These are phyloP conservation scores for Pyrenochaeta sp. DNA, from an alignment of 2,329 filamentous ascomycete species.

Conservation along the genomic window DNA sequence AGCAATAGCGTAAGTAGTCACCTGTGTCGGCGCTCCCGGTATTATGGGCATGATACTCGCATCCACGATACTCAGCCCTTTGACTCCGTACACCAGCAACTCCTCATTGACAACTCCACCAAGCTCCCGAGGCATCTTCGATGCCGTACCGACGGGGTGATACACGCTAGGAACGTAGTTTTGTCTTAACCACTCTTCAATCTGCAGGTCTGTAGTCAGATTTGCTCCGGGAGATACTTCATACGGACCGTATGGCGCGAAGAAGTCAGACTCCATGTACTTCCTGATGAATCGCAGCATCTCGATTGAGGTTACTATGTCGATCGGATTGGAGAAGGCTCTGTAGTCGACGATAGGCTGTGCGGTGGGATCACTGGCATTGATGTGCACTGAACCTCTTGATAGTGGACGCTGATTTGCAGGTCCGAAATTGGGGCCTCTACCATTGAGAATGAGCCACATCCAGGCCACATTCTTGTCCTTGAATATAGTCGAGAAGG, in stretches of 20 bases:
- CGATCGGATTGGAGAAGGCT: slow-evolving; percentile 33
- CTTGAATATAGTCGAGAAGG: not conserved
- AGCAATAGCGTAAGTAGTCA: slow-evolving; percentile 31
- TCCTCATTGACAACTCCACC: slow-evolving; percentile 39
- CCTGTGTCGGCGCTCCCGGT: slow-evolving; percentile 5
- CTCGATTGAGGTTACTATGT: slow-evolving; percentile 30
- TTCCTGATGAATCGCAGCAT: slow-evolving; percentile 27
- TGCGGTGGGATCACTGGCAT: slow-evolving; percentile 28
- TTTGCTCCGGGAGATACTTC: slow-evolving; percentile 5
- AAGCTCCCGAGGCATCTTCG: slow-evolving; percentile 38
- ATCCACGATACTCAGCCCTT: slow-evolving; percentile 4
- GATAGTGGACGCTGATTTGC: slow-evolving; percentile 2
- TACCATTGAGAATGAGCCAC: not conserved
- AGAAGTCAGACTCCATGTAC: slow-evolving; percentile 2
- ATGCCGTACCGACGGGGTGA: slow-evolving; percentile 33
- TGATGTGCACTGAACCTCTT: slow-evolving; percentile 24
- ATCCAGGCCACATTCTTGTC: not conserved
- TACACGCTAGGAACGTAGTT: not conserved
- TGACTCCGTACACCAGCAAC: slow-evolving; percentile 36
- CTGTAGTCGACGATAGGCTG: slow-evolving; percentile 37
- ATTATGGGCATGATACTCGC: slow-evolving; percentile 16
- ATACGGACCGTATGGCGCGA: slow-evolving; percentile 3
- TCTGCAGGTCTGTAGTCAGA: not conserved
- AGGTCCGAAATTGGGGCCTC: not conserved
- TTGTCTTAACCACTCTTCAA: not conserved